Evolutionary conservation across 805 yeast species (phyloP).

Genomic region (Wickerhamiella spandovensis): DNA sequence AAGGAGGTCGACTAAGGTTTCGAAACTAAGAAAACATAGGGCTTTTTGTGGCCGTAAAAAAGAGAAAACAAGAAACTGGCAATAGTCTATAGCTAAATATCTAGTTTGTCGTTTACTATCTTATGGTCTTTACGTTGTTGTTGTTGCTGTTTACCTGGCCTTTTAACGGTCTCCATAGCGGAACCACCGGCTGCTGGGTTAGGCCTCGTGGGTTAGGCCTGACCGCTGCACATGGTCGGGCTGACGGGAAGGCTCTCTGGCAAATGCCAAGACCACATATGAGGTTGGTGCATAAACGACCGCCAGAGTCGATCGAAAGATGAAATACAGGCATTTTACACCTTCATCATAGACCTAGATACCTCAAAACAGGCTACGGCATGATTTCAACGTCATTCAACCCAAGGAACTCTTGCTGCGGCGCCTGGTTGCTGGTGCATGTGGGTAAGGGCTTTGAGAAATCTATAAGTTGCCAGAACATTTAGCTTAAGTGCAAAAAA

Average conservation of each 20-base stretch:
- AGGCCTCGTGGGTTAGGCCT: too few species aligned
- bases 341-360: too few species aligned
- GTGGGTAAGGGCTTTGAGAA: not conserved
- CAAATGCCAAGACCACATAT: not conserved
- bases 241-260: not conserved
- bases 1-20: constrained; percentile 37
- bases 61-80: not conserved
- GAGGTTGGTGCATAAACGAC: not conserved
- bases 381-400: too few species aligned
- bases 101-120: too few species aligned
- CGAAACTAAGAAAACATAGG: not conserved
- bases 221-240: too few species aligned
- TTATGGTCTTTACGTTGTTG: too few species aligned
- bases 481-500: too few species aligned
- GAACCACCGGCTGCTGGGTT: too few species aligned
- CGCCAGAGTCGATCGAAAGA: not conserved
- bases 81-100: not conserved
- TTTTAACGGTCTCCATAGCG: too few species aligned
- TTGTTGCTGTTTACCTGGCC: too few species aligned
- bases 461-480: not conserved
- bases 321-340: too few species aligned
- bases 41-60: not conserved
- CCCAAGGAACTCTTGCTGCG: not conserved
- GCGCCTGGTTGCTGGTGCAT: not conserved
- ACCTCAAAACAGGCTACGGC: too few species aligned